Conservation (phyloP, 805 yeast species). For the Lipomyces spencermartinsiae region DNA sequence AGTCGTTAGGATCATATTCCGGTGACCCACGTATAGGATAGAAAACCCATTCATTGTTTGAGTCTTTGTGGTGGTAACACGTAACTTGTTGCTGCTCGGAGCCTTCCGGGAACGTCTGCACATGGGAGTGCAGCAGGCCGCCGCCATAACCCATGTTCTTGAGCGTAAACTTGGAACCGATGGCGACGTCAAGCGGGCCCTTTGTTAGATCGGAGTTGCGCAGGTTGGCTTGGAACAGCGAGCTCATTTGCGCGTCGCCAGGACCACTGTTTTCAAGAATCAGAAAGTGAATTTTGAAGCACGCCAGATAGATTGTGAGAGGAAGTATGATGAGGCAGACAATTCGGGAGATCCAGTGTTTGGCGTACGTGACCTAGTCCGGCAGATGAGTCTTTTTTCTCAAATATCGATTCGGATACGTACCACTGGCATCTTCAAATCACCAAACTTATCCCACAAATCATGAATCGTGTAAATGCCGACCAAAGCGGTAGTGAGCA, state of each 20-base stretch:
- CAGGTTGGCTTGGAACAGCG: constrained; percentile 87
- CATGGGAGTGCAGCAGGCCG: constrained; percentile 85
- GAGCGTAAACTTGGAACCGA: constrained; percentile 67
- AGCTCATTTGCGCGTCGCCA: constrained; percentile 90
- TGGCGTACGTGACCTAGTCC: constrained; percentile 39
- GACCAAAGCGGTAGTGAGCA: constrained; percentile 83
- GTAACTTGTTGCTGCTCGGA: constrained; percentile 94
- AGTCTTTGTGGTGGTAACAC: constrained; percentile 86
- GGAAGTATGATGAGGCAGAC: constrained; percentile 75
- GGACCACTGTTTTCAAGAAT: constrained; percentile 82
- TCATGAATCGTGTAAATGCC: constrained; percentile 91
- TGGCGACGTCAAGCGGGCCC: constrained; percentile 71
- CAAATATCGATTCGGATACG: neutral
- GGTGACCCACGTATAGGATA: constrained; percentile 41
- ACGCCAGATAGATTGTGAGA: constrained; percentile 64
- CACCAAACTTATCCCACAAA: constrained; percentile 84
- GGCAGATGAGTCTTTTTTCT: neutral
- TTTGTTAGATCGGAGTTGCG: constrained; percentile 66
- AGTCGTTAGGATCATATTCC: constrained; percentile 43
- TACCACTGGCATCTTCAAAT: constrained; percentile 47
- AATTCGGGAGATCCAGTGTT: constrained; percentile 78
- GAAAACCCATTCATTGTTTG: constrained; percentile 81
- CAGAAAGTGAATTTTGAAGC: constrained; percentile 82
- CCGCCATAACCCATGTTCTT: constrained; percentile 75
- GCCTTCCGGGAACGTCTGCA: constrained; percentile 85